Evolutionary conservation across 768 basidiomycete genomes (phyloP).

Genomic region (Dioszegia crocea): DNA sequence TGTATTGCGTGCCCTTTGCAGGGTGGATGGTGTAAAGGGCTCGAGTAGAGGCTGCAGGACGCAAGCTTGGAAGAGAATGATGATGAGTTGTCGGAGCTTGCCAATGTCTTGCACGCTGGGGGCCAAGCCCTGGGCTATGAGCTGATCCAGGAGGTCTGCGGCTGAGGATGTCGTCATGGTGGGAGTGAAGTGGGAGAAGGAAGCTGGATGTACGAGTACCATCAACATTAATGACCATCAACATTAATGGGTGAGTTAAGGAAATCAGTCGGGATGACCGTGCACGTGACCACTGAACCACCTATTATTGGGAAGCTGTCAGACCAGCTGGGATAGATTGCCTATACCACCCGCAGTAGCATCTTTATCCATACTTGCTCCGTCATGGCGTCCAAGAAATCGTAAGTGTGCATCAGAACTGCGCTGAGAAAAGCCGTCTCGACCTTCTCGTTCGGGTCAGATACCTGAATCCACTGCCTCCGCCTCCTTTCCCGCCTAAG

Average conservation of each 20-base stretch:
- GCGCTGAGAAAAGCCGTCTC: conserved; percentile 58
- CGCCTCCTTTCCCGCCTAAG: conserved; percentile 96
- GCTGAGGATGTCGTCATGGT: conserved; percentile 1
- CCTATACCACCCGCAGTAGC: no score
- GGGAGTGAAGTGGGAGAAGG: conserved; percentile 3
- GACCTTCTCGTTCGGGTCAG: conserved; percentile 90
- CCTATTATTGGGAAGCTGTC: no score
- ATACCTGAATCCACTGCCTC: conserved; percentile 87
- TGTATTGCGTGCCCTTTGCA: conserved; percentile 22
- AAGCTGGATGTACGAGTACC: conserved; percentile 5
- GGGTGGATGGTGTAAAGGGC: neutral
- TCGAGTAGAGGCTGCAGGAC: conserved; percentile 17
- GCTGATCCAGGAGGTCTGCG: conserved; percentile 25
- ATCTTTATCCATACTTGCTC: no score
- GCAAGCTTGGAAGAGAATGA: conserved; percentile 35
- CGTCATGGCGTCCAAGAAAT: conserved; percentile 43
- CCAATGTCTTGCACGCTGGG: conserved; percentile 17
- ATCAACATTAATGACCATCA: no score
- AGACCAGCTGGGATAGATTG: no score
- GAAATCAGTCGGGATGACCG: no score
- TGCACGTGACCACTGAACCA: no score
- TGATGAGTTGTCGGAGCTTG: conserved; percentile 28
- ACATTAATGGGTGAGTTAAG: no score
- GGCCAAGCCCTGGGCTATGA: conserved; percentile 35
- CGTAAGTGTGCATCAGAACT: conserved; percentile 25